phyloP scores from a whole-genome alignment of 1,139 yeast genomes.

The Hyphopichia wangnamkhiaoensis region DNA sequence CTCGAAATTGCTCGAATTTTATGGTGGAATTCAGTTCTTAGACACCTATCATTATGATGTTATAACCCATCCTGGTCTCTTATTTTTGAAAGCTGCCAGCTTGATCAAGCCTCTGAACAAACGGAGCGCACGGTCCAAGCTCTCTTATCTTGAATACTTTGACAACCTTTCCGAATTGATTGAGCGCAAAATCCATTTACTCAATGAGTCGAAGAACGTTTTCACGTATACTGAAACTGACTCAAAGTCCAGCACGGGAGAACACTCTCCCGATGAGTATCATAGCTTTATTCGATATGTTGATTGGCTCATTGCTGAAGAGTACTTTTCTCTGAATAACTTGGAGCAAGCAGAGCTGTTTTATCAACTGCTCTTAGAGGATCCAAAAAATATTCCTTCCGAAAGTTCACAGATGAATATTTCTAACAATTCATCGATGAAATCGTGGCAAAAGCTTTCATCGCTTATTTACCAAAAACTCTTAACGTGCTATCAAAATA shows the following conservation, averaged over 20 bases:
- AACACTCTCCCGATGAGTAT: background rate
- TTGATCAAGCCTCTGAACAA: conserved; percentile 6
- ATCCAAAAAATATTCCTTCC: no score
- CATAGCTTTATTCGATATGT: conserved; percentile 34
- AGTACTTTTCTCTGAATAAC: conserved; percentile 28
- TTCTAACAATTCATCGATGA: no score
- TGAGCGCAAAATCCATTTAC: conserved; percentile 22
- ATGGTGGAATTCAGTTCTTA: conserved; percentile 37
- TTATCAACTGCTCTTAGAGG: conserved; percentile 31
- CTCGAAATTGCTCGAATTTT: conserved; percentile 16
- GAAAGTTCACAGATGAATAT: no score
- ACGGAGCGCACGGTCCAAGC: background rate
- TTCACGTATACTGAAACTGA: conserved; percentile 13
- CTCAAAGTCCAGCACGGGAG: background rate
- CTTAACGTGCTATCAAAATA: conserved; percentile 22
- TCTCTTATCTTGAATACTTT: background rate
- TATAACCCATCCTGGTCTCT: conserved; percentile 30
- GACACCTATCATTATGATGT: conserved; percentile 26
- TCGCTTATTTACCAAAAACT: conserved; percentile 24
- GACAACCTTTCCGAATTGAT: conserved; percentile 7
- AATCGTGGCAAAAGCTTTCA: conserved; percentile 9
- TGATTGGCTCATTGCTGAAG: conserved; percentile 53
- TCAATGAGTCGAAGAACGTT: conserved; percentile 33
- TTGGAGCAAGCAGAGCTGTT: conserved; percentile 39
- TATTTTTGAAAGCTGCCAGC: conserved; percentile 27